Percentiles rank a stretch among this genome's conserved stretches.
These are phyloP conservation scores for Oenanthe javanica DNA, from an alignment of 140 eudicot species.

Conservation along the genomic window DNA sequence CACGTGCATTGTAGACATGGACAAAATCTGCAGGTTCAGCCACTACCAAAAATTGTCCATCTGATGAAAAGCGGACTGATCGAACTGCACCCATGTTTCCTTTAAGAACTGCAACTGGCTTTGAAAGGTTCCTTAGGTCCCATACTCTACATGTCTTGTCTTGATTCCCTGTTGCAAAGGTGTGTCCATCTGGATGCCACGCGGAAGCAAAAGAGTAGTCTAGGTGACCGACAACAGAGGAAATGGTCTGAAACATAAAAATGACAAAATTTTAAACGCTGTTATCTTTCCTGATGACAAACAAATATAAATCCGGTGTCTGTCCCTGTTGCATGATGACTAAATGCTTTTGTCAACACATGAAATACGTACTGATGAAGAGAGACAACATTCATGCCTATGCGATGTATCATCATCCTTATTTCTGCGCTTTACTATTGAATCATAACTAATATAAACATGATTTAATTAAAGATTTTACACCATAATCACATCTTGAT, in stretches of 20 bases:
- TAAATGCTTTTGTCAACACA: not conserved
- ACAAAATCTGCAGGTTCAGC: constrained; percentile 93
- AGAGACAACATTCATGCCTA: not conserved
- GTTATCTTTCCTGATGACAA: not conserved
- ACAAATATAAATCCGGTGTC: not conserved
- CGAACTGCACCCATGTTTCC: constrained; percentile 78
- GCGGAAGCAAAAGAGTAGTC: constrained; percentile 91
- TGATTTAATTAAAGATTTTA: not conserved
- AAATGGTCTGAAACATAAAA: constrained; percentile 41
- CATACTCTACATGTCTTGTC: constrained; percentile 79
- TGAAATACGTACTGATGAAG: not conserved
- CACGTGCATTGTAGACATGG: constrained; percentile 46
- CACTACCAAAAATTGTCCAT: constrained; percentile 65
- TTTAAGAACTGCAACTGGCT: constrained; percentile 44
- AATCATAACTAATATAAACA: not conserved
- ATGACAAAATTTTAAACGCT: not conserved
- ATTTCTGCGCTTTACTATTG: not conserved
- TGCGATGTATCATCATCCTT: not conserved
- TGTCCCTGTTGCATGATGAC: not conserved
- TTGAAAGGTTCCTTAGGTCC: constrained; percentile 57
- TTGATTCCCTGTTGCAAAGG: constrained; percentile 77
- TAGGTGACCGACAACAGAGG: constrained; percentile 60
- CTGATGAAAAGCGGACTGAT: constrained; percentile 68
- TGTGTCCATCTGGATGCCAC: constrained; percentile 72
- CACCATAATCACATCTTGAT: not conserved